phyloP scores from a whole-genome alignment of 2,329 filamentous ascomycete species.

The Fusarium mangiferae region DNA sequence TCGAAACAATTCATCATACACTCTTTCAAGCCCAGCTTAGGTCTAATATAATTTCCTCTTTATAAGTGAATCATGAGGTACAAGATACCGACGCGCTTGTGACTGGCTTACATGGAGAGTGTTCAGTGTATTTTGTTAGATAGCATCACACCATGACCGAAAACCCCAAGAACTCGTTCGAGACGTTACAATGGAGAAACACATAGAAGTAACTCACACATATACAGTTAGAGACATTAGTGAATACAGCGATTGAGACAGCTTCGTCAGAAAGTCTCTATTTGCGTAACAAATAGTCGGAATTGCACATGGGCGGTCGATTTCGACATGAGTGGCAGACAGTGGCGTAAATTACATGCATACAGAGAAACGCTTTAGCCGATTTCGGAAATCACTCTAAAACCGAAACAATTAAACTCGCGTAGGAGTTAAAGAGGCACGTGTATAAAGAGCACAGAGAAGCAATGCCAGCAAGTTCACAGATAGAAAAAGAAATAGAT shows the following conservation, averaged over 20 bases:
- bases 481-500: background rate
- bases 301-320: background rate
- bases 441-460: background rate
- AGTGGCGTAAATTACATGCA: constrained; percentile 23
- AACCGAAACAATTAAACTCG: background rate
- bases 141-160: background rate
- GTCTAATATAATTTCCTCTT: background rate
- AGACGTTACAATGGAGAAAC: background rate
- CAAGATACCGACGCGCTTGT: no score
- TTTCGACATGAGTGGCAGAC: background rate
- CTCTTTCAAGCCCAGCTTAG: background rate
- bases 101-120: background rate
- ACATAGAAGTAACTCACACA: background rate
- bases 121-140: background rate
- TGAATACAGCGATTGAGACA: background rate
- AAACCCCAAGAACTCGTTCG: background rate
- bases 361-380: constrained; percentile 9
- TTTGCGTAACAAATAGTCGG: background rate
- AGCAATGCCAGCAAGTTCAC: background rate
- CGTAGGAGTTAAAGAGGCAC: background rate
- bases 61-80: background rate
- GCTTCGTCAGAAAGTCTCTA: background rate
- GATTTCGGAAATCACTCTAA: constrained; percentile 4
- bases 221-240: background rate
- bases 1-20: background rate